Evolutionary conservation across 306 rosid genomes (phyloP).

Genomic region (Dalbergia cochinchinensis): DNA sequence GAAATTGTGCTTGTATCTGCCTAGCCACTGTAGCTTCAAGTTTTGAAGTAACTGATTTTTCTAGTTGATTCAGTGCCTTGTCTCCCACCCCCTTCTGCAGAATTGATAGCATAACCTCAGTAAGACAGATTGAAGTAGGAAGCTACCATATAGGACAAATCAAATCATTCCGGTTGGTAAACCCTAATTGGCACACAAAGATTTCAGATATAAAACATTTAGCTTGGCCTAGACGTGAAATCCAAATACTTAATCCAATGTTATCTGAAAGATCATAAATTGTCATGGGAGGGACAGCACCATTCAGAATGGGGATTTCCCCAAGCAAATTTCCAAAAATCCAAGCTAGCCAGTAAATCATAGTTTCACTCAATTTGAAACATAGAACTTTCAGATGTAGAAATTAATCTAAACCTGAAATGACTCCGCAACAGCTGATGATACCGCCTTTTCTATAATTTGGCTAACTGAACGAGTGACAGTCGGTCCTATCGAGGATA

Average conservation of each 20-base stretch:
- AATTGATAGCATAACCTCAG: slow-evolving; percentile 39
- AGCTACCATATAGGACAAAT: slow-evolving; percentile 28
- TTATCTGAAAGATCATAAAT: neutral
- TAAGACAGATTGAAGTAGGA: slow-evolving; percentile 35
- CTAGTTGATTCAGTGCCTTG: slow-evolving; percentile 69
- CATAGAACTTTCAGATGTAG: slow-evolving; percentile 20
- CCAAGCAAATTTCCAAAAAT: slow-evolving; percentile 1
- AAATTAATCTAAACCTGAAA: slow-evolving; percentile 66
- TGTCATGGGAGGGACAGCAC: slow-evolving; percentile 9
- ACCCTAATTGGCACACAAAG: slow-evolving; percentile 31
- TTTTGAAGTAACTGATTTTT: slow-evolving; percentile 67
- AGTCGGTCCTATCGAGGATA: slow-evolving; percentile 65
- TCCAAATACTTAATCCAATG: slow-evolving; percentile 9
- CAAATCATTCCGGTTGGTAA: slow-evolving; percentile 18
- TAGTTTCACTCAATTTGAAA: slow-evolving; percentile 29
- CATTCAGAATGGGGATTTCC: slow-evolving; percentile 33
- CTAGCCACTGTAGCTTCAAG: slow-evolving; percentile 69
- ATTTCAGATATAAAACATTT: slow-evolving; percentile 33
- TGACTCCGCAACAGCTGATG: slow-evolving; percentile 62
- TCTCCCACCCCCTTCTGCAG: slow-evolving; percentile 84
- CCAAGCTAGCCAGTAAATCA: neutral
- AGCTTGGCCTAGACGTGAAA: slow-evolving; percentile 8
- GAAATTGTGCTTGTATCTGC: slow-evolving; percentile 79
- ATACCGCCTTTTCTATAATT: slow-evolving; percentile 60
- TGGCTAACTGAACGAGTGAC: slow-evolving; percentile 65